Percentiles rank a stretch among this genome's conserved stretches.
These are phyloP conservation scores for Suillus bovinus DNA, from an alignment of 768 basidiomycete genomes.

Conservation along the genomic window DNA sequence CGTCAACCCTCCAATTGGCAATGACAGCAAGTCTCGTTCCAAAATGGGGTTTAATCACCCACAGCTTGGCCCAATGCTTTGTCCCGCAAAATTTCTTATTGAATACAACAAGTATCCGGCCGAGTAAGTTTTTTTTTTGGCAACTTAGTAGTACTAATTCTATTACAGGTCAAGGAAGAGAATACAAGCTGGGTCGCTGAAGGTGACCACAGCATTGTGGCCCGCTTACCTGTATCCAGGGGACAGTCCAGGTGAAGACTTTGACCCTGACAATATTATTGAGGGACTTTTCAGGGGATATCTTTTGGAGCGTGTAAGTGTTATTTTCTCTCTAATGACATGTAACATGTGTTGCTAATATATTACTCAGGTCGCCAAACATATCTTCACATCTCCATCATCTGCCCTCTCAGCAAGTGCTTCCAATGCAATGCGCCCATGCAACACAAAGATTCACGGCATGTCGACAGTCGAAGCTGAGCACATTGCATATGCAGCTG, in stretches of 20 bases:
- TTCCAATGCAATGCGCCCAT: not conserved
- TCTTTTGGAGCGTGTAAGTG: too few species aligned
- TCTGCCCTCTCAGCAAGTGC: not conserved
- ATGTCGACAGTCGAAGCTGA: not conserved
- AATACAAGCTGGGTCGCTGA: too few species aligned
- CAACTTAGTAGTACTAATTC: too few species aligned
- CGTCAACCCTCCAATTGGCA: not conserved
- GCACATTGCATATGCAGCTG: too few species aligned
- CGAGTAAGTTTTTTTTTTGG: not conserved
- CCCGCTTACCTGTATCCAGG: too few species aligned
- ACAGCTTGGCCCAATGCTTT: not conserved
- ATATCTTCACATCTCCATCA: not conserved
- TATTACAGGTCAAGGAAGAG: too few species aligned
- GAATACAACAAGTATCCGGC: not conserved
- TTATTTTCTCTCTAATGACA: too few species aligned
- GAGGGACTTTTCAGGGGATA: too few species aligned
- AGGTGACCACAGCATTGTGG: too few species aligned
- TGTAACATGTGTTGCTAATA: not conserved
- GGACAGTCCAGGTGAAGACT: too few species aligned
- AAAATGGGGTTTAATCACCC: too few species aligned
- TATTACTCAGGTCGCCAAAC: not conserved
- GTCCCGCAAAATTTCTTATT: slow-evolving; percentile 1
- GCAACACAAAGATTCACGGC: not conserved
- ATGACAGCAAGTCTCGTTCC: not conserved
- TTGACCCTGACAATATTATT: too few species aligned